Percentiles rank a stretch among this genome's conserved stretches.
Evolutionary conservation across 176 grass and related monocot species (phyloP).

Genomic region (Eleusine indica): DNA sequence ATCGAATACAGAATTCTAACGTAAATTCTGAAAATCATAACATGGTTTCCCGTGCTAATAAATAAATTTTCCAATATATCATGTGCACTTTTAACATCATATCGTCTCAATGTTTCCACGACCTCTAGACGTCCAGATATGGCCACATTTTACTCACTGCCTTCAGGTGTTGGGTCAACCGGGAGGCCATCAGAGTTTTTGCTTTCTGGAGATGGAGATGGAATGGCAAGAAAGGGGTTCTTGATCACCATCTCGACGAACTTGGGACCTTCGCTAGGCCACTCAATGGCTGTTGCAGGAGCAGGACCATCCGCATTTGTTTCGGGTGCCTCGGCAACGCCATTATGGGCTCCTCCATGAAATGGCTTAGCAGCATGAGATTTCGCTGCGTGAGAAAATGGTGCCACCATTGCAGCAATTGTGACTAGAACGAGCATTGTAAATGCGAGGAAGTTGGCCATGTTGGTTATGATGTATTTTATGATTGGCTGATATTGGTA

Average conservation of each 20-base stretch:
- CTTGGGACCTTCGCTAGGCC: not conserved
- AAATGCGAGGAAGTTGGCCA: not conserved
- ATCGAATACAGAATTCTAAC: too few relatives aligned
- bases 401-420: not conserved
- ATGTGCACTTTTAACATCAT: too few relatives aligned
- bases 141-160: not conserved
- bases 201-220: not conserved
- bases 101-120: too few relatives aligned
- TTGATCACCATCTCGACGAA: slow-evolving; percentile 8
- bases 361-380: not conserved
- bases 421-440: not conserved
- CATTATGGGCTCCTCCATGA: not conserved
- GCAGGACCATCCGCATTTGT: too few relatives aligned
- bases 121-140: too few relatives aligned
- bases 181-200: not conserved
- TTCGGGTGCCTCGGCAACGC: not conserved
- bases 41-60: too few relatives aligned
- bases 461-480: not conserved
- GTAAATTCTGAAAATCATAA: too few relatives aligned
- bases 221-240: not conserved
- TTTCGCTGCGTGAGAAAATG: not conserved
- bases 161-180: not conserved
- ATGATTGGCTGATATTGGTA: not conserved
- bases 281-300: not conserved
- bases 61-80: too few relatives aligned